Evolutionary conservation across 768 basidiomycete genomes (phyloP).

Genomic region (Amanita muscaria): DNA sequence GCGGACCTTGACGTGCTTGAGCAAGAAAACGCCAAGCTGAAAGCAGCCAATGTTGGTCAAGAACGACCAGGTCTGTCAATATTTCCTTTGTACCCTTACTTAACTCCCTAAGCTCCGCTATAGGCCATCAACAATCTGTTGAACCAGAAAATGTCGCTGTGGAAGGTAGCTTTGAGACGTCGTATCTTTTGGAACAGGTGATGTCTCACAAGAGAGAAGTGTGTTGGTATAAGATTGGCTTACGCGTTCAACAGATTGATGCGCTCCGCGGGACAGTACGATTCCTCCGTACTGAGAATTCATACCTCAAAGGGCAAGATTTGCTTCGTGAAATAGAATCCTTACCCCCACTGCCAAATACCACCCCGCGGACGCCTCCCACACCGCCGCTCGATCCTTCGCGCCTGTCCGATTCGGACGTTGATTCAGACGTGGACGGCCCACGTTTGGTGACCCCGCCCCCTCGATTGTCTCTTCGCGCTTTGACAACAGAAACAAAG

Average conservation of each 20-base stretch:
- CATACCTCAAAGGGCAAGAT: constrained; percentile 89
- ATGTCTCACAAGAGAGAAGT: constrained; percentile 1
- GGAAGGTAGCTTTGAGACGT: constrained; percentile 81
- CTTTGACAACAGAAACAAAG: constrained; percentile 77
- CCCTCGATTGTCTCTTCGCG: constrained; percentile 46
- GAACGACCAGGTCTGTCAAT: constrained; percentile 64
- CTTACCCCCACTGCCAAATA: constrained; percentile 55
- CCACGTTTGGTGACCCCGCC: constrained; percentile 14
- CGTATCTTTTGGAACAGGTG: constrained; percentile 84
- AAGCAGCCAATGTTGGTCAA: constrained; percentile 51
- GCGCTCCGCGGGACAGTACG: constrained; percentile 85
- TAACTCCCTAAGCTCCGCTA: constrained; percentile 18
- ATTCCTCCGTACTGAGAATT: constrained; percentile 90
- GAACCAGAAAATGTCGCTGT: constrained; percentile 57
- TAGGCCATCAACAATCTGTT: constrained; percentile 35
- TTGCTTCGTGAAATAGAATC: constrained; percentile 74
- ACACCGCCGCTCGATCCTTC: constrained; percentile 67
- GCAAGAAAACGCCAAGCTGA: constrained; percentile 82
- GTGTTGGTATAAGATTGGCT: constrained; percentile 6
- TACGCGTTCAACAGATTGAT: constrained; percentile 61
- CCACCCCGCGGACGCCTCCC: constrained; percentile 32
- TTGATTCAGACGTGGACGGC: constrained; percentile 30
- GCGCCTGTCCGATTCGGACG: constrained; percentile 56
- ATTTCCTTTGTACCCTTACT: neutral
- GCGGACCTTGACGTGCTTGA: constrained; percentile 80